These are phyloP conservation scores for Viola odorata DNA, from an alignment of 345 rosid species.

Conservation along the genomic window DNA sequence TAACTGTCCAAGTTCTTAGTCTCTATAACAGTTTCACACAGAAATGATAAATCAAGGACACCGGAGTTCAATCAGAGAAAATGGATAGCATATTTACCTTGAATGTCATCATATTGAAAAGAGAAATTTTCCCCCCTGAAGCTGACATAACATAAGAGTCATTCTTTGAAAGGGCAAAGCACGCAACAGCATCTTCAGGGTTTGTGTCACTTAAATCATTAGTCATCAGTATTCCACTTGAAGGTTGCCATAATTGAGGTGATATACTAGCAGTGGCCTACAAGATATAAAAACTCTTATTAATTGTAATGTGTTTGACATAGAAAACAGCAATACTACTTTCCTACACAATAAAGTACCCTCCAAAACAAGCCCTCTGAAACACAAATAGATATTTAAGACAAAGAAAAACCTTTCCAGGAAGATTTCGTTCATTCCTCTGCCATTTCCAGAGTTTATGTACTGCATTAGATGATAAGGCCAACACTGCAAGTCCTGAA, in stretches of 20 bases:
- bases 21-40: not conserved
- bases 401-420: conserved; percentile 38
- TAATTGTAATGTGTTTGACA: conserved; percentile 5
- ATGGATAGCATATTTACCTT: conserved; percentile 41
- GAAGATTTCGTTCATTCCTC: conserved; percentile 42
- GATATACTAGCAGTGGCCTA: conserved; percentile 59
- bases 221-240: conserved; percentile 63
- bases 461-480: conserved; percentile 76
- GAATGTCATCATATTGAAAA: conserved; percentile 66
- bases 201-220: conserved; percentile 55
- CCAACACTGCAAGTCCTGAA: conserved; percentile 69
- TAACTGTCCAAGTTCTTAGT: no score
- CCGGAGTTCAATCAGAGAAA: not conserved
- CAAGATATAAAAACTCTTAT: conserved; percentile 13
- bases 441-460: conserved; percentile 93
- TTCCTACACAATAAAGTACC: conserved; percentile 5
- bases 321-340: conserved; percentile 1
- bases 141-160: conserved; percentile 71
- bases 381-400: not conserved
- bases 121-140: conserved; percentile 71
- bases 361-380: not conserved
- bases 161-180: conserved; percentile 75
- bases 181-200: conserved; percentile 72
- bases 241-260: conserved; percentile 75
- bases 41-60: not conserved